Evolutionary conservation across 345 rosid genomes (phyloP), one percentile per base, ranked within the genome.

Genomic region (Gossypium raimondii): DNA sequence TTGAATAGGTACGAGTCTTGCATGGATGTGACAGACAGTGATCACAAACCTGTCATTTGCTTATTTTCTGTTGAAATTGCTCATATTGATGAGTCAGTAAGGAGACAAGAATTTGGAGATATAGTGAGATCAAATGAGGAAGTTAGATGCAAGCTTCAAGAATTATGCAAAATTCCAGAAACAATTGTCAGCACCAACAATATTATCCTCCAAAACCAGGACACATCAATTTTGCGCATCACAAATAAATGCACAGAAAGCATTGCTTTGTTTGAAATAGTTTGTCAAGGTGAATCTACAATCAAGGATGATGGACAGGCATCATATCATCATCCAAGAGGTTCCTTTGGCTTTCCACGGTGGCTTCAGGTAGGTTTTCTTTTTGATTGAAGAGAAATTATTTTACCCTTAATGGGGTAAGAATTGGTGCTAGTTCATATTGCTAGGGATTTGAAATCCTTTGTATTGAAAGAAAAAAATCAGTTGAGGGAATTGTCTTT

Each of bases 11-110:
- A 91, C 20, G 92, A 85, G 73, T 86, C 97, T 13, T 81, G 85
- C 89, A 88, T 91, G 94, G 97, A 89, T 66, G 97, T 91, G 43
- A 84, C 86, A 34, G 97, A 89, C 85, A 91, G 97, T 82, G 97
- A 91, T 79, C 94, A 91, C 87, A 91, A 91, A 83, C 97, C 97
- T 8, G 92, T 91, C 25, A 87, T 92, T 45, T 89, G 94, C 77
- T 59, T 87, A 70, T 91, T 89, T 72, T 77, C 70, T 71, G 82
- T 89, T 45, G 87, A 88, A 73, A 76, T 91, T 34, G 89, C 94
- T 62, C 91, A 85, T 27, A 86, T 89, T 43, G 97, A 89, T 65
- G 91, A 91, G 75, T 91, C 94, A 70, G 84, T 88, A 7, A 85
- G 92, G 85, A 86, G 97, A 76, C 89, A 89, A 84, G 91, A 87